Evolutionary conservation across 805 yeast genomes (phyloP), one percentile per base, ranked within the genome.

Genomic region (Komagataella phaffii): DNA sequence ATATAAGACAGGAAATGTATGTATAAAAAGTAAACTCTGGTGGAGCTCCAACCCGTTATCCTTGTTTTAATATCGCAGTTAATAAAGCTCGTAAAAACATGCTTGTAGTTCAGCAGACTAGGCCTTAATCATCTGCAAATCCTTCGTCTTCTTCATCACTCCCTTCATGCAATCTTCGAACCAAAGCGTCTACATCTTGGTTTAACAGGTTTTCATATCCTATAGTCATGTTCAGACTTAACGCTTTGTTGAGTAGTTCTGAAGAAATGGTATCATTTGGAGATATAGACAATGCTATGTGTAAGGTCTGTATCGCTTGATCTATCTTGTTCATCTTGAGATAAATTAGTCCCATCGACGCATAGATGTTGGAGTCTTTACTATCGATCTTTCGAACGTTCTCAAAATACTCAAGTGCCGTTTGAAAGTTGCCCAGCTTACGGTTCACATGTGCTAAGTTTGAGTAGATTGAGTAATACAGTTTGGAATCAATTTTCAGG

Each of bases 371-470:
- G 40, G 74, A 65, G 63, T 88, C 93, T 52, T 77, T 77, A 46
- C 81, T 81, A 30, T 88, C 76, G 14, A 83, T 71, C 56, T 79
- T 81, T 40, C 86, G 64, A 2, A 93, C 96, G 57, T 82, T 81
- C 53, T 80, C 80, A 64, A 93, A 91, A 60, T 85, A 85, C 48
- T 72, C 76, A 46, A 89, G 70, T 0, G 97, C 85, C 61, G 81
- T 79, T 48, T 79, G 79, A 52, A 73, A 77, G 50, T 75, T 72
- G 49, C 79, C 80, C 50, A 80, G 64, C 51, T 85, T 73, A 55
- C 96, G 70, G 63, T 85, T 88, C 3, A 90, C 95, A 64, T 90
- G 96, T 0, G 96, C 96, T 53, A 90, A 70, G 64, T 90, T 90
- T 21, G 88, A 76, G 63, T 87, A 88, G 24, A 93, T 85, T 2